These are phyloP conservation scores for Pulicaria dysenterica DNA, from an alignment of 129 eudicot genomes.

Conservation along the genomic window DNA sequence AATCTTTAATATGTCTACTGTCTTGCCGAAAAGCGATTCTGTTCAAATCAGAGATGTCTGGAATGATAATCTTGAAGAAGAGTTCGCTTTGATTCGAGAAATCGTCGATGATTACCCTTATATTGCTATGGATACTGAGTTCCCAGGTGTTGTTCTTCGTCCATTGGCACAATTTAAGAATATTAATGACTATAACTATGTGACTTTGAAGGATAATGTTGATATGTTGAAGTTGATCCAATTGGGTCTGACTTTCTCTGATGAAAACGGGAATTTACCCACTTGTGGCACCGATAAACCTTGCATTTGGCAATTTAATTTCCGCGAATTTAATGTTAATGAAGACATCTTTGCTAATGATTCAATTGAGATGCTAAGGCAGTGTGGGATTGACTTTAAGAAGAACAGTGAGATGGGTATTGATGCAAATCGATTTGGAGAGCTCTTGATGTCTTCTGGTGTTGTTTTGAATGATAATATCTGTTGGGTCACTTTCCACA, in stretches of 20 bases:
- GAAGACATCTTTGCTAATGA: slow-evolving; percentile 71
- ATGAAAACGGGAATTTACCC: slow-evolving; percentile 62
- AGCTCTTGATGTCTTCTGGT: slow-evolving; percentile 75
- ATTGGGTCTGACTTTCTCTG: slow-evolving; percentile 69
- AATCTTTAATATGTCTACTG: slow-evolving; percentile 44
- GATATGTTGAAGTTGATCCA: slow-evolving; percentile 80
- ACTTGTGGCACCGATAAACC: slow-evolving; percentile 61
- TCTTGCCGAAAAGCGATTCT: slow-evolving; percentile 45
- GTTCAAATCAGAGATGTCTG: slow-evolving; percentile 65
- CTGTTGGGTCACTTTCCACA: slow-evolving; percentile 72
- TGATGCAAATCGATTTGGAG: slow-evolving; percentile 65
- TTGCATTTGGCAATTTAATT: slow-evolving; percentile 79
- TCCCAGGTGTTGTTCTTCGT: slow-evolving; percentile 71
- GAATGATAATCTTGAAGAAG: slow-evolving; percentile 65
- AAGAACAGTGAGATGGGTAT: slow-evolving; percentile 69
- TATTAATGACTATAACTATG: slow-evolving; percentile 64
- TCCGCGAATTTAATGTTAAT: slow-evolving; percentile 60
- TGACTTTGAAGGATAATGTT: slow-evolving; percentile 73
- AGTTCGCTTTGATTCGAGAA: slow-evolving; percentile 59
- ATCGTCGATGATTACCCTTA: slow-evolving; percentile 61
- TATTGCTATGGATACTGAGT: slow-evolving; percentile 80
- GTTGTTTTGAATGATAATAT: slow-evolving; percentile 63
- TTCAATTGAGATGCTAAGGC: slow-evolving; percentile 67
- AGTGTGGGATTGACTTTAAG: slow-evolving; percentile 67
- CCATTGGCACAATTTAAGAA: slow-evolving; percentile 64